These are phyloP conservation scores for Pistacia vera DNA, from an alignment of 345 rosid genomes.

Conservation along the genomic window DNA sequence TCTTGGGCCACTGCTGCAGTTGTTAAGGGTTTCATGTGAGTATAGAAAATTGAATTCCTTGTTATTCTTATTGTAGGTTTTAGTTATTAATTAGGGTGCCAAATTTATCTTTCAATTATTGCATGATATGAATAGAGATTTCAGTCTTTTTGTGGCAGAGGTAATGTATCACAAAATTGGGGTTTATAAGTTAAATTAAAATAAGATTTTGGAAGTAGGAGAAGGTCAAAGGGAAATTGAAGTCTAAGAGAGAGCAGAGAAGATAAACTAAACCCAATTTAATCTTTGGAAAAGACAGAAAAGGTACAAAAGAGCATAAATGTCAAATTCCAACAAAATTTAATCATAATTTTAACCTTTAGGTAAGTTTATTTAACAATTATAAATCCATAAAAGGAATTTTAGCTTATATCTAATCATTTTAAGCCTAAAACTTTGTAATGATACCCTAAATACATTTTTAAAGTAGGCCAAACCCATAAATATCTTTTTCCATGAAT, in stretches of 20 bases:
- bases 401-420: not conserved
- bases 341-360: not conserved
- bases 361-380: not conserved
- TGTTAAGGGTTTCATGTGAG: not conserved
- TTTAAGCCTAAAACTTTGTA: not conserved
- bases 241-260: not conserved
- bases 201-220: not conserved
- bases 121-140: not conserved
- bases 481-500: not conserved
- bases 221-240: not conserved
- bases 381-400: not conserved
- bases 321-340: not conserved
- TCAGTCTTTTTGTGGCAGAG: not conserved
- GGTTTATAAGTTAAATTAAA: not conserved
- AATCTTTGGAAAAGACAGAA: not conserved
- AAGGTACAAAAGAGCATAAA: not conserved
- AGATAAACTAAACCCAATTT: not conserved
- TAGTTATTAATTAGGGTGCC: not conserved
- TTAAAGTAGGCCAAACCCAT: not conserved
- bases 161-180: not conserved
- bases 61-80: not conserved
- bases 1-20: not conserved
- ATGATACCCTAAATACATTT: not conserved
- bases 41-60: not conserved
- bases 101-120: not conserved